Conservation (phyloP, 176 grass and related monocot genomes). For the Ensete glaucum region DNA sequence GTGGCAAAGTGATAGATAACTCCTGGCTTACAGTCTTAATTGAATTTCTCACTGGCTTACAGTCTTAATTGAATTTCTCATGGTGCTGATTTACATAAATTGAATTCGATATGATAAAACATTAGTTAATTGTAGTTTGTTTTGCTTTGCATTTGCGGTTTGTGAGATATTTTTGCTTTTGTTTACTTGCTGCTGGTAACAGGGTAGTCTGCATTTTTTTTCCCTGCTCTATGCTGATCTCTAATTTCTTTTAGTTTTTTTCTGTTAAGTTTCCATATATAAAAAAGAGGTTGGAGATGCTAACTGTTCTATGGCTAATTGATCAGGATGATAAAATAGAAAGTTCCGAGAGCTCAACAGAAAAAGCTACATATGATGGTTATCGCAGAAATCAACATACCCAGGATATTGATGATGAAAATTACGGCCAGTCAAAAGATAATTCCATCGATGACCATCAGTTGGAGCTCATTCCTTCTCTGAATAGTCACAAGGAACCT, state of each 20-base stretch:
- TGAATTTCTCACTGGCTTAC: too few relatives aligned
- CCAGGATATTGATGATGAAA: constrained; percentile 15
- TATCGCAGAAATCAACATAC: constrained; percentile 15
- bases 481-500: constrained; percentile 17
- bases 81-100: too few relatives aligned
- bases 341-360: constrained; percentile 11
- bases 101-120: too few relatives aligned
- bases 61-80: too few relatives aligned
- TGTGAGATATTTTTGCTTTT: too few relatives aligned
- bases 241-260: neutral
- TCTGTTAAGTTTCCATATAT: neutral
- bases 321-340: constrained; percentile 37
- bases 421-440: constrained; percentile 8
- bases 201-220: too few relatives aligned
- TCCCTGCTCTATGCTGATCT: neutral
- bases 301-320: neutral
- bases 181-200: too few relatives aligned
- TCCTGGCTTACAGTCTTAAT: too few relatives aligned
- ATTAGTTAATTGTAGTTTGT: too few relatives aligned
- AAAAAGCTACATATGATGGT: constrained; percentile 21
- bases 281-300: constrained; percentile 13
- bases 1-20: too few relatives aligned
- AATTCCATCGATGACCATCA: neutral
- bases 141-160: too few relatives aligned
- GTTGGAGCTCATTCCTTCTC: constrained; percentile 19